Evolutionary conservation across 352 stramenopile species (phyloP), one percentile per base, ranked within the genome.

Genomic region (Pythium aquatile): DNA sequence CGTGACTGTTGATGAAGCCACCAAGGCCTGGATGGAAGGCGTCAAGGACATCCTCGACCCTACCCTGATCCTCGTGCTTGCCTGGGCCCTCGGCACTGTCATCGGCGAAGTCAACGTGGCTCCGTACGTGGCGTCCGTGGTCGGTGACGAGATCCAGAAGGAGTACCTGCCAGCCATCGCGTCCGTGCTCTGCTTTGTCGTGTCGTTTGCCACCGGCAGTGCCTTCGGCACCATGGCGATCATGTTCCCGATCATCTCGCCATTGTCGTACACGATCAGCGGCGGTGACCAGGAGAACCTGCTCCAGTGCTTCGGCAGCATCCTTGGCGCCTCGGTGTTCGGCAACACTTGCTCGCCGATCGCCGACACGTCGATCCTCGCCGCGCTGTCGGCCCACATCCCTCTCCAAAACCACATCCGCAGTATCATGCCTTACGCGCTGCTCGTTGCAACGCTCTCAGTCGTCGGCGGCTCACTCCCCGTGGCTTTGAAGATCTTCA

Each of bases 151-250:
- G 28, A 88, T 97, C 70, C 71, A 85, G 39, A 83, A 85, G 59
- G 84, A 88, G 60, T 93, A 81, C 60, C 61, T 96, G 5, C 90
- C 83, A 33, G 88, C 86, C 16, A 94, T 96, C 53, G 75, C 85
- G 17, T 90, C 82, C 26, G 58, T 94, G 30, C 75, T 98, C 9
- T 96, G 87, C 77, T 96, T 89, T 64, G 55, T 96, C 47, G 88
- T 98, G 55, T 96, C 91, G 14, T 97, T 97, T 54, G 79, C 87
- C n/a, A 95, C 88, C 5, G 91, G 91, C 53, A 96, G 86, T 49
- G 74, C 79, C 17, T 97, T 97, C 65, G 88, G 88, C 53, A 97
- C 91, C 9, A 97, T 98, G 88, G 89, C 85, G 51, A 97, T 98
- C 63, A 90, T 98, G 72, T 97, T 98, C 68, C 91, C 91, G 17